Evolutionary conservation across 371 early-diverging fungal species (phyloP), one percentile per base, ranked within the genome.

Genomic region (Zychaea mexicana): DNA sequence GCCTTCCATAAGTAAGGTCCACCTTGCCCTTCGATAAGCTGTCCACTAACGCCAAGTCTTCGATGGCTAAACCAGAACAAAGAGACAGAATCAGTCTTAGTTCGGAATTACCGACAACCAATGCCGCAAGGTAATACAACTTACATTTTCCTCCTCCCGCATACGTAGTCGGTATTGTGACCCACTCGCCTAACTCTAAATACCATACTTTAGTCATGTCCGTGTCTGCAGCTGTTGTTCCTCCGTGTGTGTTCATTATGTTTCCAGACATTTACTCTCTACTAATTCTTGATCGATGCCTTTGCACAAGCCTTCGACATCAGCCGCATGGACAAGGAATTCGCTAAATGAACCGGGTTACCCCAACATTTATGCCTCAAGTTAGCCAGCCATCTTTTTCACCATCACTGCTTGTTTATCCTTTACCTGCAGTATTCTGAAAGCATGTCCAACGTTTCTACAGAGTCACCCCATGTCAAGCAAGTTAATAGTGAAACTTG

Each of bases 301-400:
- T 36, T 89, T 82, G 74, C 96, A 96, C 45, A 97, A 78, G 6
- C 98, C 98, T 74, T 98, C 98, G 21, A 98, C 98, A 77, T 98
- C 97, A 3, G 98, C 96, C 1, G 98, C 98, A 76, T 98, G 98
- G 27, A 98, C 88, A 47, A 98, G 74, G 66, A 98, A 95, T 79
- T 98, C 98, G 64, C 93, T 90, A 70, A 31, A 49, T 21, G 45
- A 22, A 22, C 39, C 31, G 26, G 15, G 24, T 28, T 60, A 28
- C 27, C n/a, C n/a, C 33, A 45, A 32, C 3, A 10, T 10, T 31
- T 15, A 57, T 49, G 19, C 27, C 61, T n/a, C 26, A n/a, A 10
- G 30, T 64, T 31, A 36, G 31, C 33, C 10, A 30, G n/a, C 26
- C 24, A 15, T 47, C 58, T 36, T 28, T 30, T n/a, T 24, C 30